A percentile compares a stretch with the other conserved stretches of the same genome.
These are phyloP conservation scores for Paramecium primaurelia DNA, from an alignment of 73 alveolate species.

Conservation along the genomic window DNA sequence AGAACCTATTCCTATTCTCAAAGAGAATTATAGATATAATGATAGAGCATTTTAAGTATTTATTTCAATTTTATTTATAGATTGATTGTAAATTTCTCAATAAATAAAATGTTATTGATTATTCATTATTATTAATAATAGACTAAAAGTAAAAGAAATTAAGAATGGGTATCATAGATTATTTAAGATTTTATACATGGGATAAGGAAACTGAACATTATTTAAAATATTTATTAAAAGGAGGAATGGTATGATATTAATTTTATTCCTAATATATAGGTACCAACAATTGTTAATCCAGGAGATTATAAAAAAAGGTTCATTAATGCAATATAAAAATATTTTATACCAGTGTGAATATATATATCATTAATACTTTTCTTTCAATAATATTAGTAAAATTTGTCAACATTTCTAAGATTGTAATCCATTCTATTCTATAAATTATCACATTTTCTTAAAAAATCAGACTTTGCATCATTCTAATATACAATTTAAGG, in stretches of 20 bases:
- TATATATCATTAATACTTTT: not conserved
- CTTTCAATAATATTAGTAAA: not conserved
- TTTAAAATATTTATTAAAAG: not conserved
- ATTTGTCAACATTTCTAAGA: not conserved
- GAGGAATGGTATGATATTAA: not conserved
- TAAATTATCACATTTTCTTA: not conserved
- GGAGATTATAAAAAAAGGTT: slow-evolving; percentile 30
- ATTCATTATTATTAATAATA: not conserved
- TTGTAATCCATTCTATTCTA: not conserved
- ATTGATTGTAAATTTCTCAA: not conserved
- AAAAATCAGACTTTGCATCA: not conserved
- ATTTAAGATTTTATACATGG: slow-evolving; percentile 30
- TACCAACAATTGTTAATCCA: slow-evolving; percentile 31
- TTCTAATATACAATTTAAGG: not conserved
- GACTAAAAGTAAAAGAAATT: not conserved
- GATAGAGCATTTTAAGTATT: slow-evolving; percentile 46
- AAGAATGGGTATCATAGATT: slow-evolving; percentile 43
- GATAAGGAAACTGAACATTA: slow-evolving; percentile 41
- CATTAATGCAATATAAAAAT: not conserved
- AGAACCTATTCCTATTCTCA: slow-evolving; percentile 49
- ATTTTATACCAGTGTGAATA: slow-evolving; percentile 31
- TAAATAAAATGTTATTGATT: not conserved
- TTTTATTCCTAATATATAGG: not conserved
- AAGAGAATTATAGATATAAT: not conserved
- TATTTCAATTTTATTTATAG: not conserved